Conservation (phyloP, 148 eudicot species). For the Fagopyrum homotropicum region DNA sequence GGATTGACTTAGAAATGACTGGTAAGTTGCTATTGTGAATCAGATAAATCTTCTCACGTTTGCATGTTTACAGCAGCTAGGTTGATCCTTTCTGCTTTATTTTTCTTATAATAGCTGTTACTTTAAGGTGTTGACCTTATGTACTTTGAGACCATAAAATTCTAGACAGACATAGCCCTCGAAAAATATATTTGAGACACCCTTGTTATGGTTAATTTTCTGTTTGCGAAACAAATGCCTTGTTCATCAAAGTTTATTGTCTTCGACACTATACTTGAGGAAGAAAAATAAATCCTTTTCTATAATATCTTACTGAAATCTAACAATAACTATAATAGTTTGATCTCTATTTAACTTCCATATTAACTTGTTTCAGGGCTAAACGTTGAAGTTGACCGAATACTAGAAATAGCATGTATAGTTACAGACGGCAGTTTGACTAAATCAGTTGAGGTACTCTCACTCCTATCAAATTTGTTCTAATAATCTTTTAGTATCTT, state of each 20-base stretch:
- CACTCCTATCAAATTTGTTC: not conserved
- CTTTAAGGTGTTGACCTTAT: not conserved
- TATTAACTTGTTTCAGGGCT: conserved; percentile 45
- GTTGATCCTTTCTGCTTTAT: not conserved
- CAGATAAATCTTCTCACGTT: not conserved
- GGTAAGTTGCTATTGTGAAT: conserved; percentile 30
- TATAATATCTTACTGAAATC: not conserved
- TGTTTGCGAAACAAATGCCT: not conserved
- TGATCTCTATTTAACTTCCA: not conserved
- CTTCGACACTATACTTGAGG: not conserved
- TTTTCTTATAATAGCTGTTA: not conserved
- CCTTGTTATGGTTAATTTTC: not conserved
- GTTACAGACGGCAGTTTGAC: conserved; percentile 80
- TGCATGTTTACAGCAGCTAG: not conserved
- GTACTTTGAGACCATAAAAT: not conserved
- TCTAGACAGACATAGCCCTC: not conserved
- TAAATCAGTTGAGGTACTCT: conserved; percentile 65
- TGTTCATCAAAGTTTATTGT: not conserved
- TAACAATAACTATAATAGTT: not conserved
- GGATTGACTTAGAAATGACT: conserved; percentile 94
- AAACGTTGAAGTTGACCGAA: conserved; percentile 72
- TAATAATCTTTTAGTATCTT: not conserved
- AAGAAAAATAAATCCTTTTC: not conserved
- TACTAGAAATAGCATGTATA: conserved; percentile 87
- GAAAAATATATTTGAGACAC: not conserved